Evolutionary conservation across 176 grass and related monocot genomes (phyloP), one percentile per base, ranked within the genome.

Genomic region (Aegilops umbellulata): DNA sequence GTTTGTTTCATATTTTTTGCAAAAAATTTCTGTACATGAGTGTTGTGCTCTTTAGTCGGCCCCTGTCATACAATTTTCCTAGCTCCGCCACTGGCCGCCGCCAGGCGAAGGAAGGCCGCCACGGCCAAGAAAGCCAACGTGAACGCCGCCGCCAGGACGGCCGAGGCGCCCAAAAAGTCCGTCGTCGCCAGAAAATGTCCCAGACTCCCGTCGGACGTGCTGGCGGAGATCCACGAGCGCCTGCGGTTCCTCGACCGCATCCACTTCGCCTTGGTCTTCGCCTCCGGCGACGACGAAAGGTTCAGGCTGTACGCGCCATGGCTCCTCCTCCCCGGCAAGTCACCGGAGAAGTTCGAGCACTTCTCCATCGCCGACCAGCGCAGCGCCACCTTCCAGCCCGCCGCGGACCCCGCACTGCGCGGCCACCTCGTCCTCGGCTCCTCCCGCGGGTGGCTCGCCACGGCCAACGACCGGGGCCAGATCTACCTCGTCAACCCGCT

Each of bases 381-480:
- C 15, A 6, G 5, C 74, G 74, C 15, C 83, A 13, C 23, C 20
- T 63, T 20, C 4, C 5, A 17, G 10, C 9, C 3, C 6, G 13
- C 63, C 1, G 3, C 61, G 29, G 15, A 55, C 8, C 51, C 73
- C 5, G 74, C 74, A 10, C 8, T 68, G 63, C 74, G 31, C 10
- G 31, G 16, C 42, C 61, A 67, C 74, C 10, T 60, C 10, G 16
- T 85, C 16, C 1, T 69, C 20, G 83, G 74, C n/a, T 85, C 83
- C 62, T 69, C 63, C 19, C n/a, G 30, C n/a, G 83, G 83, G 0
- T 78, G 74, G 74, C n/a, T 85, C 83, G 83, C 51, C 44, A 85
- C 74, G 10, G 62, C 83, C 29, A 61, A 77, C 29, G 20, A 0
- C 2, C 41, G 4, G 2, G 83, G 31, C 2, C 22, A 3, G 30